phyloP scores from a whole-genome alignment of 345 rosid genomes.

The Syzygium oleosum region DNA sequence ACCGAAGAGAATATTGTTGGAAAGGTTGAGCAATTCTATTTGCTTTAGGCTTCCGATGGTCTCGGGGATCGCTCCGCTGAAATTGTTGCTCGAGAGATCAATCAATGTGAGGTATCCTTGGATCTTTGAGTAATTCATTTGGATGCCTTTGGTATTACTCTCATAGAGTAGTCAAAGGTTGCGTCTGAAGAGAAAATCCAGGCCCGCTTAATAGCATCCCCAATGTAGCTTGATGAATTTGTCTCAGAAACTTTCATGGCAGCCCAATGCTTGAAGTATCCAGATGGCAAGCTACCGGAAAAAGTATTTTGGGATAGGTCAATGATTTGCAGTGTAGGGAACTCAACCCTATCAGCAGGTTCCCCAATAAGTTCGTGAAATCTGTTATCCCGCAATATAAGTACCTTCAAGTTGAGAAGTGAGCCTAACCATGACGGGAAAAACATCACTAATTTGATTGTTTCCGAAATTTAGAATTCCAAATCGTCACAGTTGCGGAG shows the following conservation, averaged over 20 bases:
- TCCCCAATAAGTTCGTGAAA: background rate
- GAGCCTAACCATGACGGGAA: slow-evolving; percentile 9
- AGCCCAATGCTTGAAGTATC: background rate
- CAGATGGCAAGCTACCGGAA: background rate
- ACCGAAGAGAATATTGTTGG: background rate
- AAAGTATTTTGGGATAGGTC: slow-evolving; percentile 2
- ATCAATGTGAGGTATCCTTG: background rate
- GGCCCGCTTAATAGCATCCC: background rate
- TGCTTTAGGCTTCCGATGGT: background rate
- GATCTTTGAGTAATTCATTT: background rate
- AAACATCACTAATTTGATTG: background rate
- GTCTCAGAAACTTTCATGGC: background rate
- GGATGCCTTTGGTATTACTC: no score
- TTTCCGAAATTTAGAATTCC: background rate
- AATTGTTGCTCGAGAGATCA: no score
- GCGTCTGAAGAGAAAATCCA: no score
- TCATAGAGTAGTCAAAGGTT: no score
- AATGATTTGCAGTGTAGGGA: background rate
- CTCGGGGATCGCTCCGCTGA: no score
- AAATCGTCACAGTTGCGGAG: background rate
- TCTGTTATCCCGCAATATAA: slow-evolving; percentile 1
- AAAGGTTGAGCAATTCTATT: background rate
- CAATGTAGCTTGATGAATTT: background rate
- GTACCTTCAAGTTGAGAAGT: background rate
- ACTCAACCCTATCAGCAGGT: background rate